Evolutionary conservation across 2,329 filamentous ascomycete species (phyloP), one percentile per base, ranked within the genome.

Genomic region (Aspergillus sp.): DNA sequence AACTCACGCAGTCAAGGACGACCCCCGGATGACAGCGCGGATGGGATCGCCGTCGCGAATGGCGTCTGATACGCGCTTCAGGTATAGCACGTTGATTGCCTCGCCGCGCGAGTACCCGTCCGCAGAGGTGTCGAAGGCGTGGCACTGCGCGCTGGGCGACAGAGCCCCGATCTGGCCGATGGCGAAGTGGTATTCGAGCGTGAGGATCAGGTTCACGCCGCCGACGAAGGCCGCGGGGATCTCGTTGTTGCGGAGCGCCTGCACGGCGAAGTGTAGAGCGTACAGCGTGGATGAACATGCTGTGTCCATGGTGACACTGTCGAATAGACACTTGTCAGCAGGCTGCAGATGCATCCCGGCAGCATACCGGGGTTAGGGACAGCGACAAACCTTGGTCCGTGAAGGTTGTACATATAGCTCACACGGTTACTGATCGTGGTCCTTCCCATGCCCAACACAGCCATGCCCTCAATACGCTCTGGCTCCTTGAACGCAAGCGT

Each of bases 281-380:
- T 75, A 73, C 0, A 71, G 40, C 0, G 73, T 74, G 0, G 73
- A 73, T 0, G 76, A 77, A 52, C 76, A 79, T 0, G 72, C 75
- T 0, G 72, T 76, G 53, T 77, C 73, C 1, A 67, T n/a, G 3
- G 41, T 41, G 1, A 62, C 33, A 9, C 58, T 31, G 27, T 31
- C 27, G 9, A 9, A 31, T 9, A 11, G 8, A 8, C 25, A 8
- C 25, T 31, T 11, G 27, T 31, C 9, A 31, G 9, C 9, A 25
- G 4, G 9, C 2, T 45, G 14, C 11, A 31, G 27, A 11, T 45
- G 14, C 11, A 39, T 3, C 46, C 9, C 1, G 14, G 33, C 15
- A 51, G 39, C 3, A 44, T 8, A 48, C 27, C 8, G 11, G 27
- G 9, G 19, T 19, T 19, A 2, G 19, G 27, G 27, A 31, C 23